Base-by-base conservation (phyloP, 768 basidiomycete genomes). In the Xerocomus spinulosus region DNA sequence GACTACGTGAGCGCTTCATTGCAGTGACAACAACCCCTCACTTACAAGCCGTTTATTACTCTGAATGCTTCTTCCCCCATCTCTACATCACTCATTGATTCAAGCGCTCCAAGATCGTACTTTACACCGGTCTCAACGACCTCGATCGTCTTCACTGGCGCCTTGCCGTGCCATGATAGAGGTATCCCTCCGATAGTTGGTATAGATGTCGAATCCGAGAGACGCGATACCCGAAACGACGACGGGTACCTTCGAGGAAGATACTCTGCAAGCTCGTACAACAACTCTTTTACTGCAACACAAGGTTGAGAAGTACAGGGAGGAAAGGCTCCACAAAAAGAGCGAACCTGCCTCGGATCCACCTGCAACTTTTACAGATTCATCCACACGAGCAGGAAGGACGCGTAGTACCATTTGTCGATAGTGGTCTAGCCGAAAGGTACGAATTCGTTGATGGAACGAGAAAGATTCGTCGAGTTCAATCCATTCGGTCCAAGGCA, bases 401-500 rank as follows among this genome's bases (percentile, higher is more conserved):
- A 83, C 77, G 4, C 62, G 69, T 23, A 85, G 65, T 5, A 74
- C 74, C 1, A 70, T 68, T 13, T 73, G 61, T 13, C 79, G 79
- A 37, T 77, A 74, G 3, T 75, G 77, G 5, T 58, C 47, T 34
- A 86, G 70, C 33, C 87, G 78, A 46, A 77, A 72, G 12, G 70
- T 64, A 33, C 80, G 78, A 39, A 91, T 80, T 12, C 67, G 69
- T 59, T 85, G 77, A 57, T 82, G 83, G 24, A 57, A 54, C 12
- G 68, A 63, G 58, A 80, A 85, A 41, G 78, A 70, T 44, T 77
- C 71, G 64, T 88, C 86, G 26, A 87, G 72, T 70, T 89, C 84
- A 44, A 87, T 81, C 86, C 87, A 89, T 43, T 84, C 79, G 15
- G 75, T 71, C 81, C 82, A 89, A 8, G 71, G 71, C 84, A 89